phyloP scores from a whole-genome alignment of 176 grass and related monocot species.

The Stipa capillata region DNA sequence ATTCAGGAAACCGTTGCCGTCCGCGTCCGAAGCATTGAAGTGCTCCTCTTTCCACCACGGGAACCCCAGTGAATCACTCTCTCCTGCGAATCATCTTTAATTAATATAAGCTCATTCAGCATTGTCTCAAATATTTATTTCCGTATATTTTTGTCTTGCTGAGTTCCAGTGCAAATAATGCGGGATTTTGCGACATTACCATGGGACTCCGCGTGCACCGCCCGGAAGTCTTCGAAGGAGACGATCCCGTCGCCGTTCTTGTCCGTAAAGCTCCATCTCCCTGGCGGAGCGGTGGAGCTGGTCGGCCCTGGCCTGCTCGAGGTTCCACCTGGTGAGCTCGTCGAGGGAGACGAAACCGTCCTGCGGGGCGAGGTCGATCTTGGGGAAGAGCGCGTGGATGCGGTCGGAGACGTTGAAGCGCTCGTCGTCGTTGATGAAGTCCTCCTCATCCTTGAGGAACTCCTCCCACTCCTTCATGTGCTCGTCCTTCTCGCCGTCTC shows the following conservation, averaged over 20 bases:
- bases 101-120: not conserved
- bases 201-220: slow-evolving; percentile 6
- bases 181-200: slow-evolving; percentile 15
- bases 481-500: slow-evolving; percentile 14
- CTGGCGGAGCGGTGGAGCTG: slow-evolving; percentile 51
- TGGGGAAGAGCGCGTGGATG: slow-evolving; percentile 60
- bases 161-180: not conserved
- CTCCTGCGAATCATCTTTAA: slow-evolving; percentile 25
- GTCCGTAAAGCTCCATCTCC: slow-evolving; percentile 82
- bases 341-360: slow-evolving; percentile 65
- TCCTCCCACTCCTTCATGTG: slow-evolving; percentile 79
- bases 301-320: slow-evolving; percentile 52
- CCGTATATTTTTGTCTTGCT: not conserved
- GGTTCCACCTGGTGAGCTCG: slow-evolving; percentile 62
- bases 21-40: slow-evolving; percentile 73
- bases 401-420: slow-evolving; percentile 65
- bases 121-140: not conserved
- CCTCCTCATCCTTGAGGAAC: slow-evolving; percentile 63
- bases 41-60: slow-evolving; percentile 80
- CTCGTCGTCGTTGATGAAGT: slow-evolving; percentile 65
- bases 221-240: slow-evolving; percentile 43
- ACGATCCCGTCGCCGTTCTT: slow-evolving; percentile 60
- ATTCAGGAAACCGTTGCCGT: slow-evolving; percentile 67
- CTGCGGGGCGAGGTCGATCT: slow-evolving; percentile 51
- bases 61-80: slow-evolving; percentile 38